Conservation (phyloP, 1,284 basidiomycete genomes). For the Pseudozyma flocculosa region DNA sequence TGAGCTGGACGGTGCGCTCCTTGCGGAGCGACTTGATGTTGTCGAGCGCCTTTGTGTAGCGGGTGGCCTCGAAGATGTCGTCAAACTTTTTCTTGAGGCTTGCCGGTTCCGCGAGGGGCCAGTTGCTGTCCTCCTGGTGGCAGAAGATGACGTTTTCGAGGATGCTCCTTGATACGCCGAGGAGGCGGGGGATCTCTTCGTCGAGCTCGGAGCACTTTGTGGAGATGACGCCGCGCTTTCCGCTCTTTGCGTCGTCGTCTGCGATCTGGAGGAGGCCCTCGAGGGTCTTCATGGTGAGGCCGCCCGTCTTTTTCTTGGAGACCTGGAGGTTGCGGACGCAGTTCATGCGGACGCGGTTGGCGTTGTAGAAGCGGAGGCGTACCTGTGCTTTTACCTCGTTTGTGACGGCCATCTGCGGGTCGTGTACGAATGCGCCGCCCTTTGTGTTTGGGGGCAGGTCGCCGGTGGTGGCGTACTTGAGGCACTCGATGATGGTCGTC, state of each 20-base stretch:
- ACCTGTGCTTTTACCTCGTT: conserved; percentile 99
- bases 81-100: conserved; percentile 97
- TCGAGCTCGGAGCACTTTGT: conserved; percentile 73
- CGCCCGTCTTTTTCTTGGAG: conserved; percentile 70
- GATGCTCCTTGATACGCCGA: conserved; percentile 96
- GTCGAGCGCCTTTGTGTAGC: conserved; percentile 84
- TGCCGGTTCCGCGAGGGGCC: conserved; percentile 90
- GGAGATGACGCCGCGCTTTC: conserved; percentile 45
- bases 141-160: conserved; percentile 99
- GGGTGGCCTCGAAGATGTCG: conserved; percentile 96
- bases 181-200: conserved; percentile 73
- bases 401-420: conserved; percentile 94
- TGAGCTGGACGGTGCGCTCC: conserved; percentile 84
- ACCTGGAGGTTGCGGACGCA: conserved; percentile 90
- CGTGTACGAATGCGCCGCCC: conserved; percentile 95
- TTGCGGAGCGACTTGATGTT: conserved; percentile 77
- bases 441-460: conserved; percentile 97
- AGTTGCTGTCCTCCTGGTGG: conserved; percentile 98
- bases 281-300: conserved; percentile 93
- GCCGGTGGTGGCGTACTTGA: conserved; percentile 97
- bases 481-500: conserved; percentile 98
- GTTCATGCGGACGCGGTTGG: conserved; percentile 74
- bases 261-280: conserved; percentile 82
- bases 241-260: conserved; percentile 68
- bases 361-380: conserved; percentile 86